These are phyloP conservation scores for Saccharomyces hybrid DNA, from an alignment of 1,139 yeast species.

Conservation along the genomic window DNA sequence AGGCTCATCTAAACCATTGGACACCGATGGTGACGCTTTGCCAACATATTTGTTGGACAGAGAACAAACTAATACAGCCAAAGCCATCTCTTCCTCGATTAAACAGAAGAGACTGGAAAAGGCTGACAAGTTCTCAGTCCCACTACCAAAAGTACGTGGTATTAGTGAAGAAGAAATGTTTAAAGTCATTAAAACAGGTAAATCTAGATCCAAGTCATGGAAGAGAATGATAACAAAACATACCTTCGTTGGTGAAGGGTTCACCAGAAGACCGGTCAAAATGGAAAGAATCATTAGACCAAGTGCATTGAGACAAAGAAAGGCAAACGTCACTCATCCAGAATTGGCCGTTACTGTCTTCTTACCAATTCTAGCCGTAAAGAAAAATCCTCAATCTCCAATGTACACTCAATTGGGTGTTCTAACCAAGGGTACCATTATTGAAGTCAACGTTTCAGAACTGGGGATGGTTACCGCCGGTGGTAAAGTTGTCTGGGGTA, in stretches of 20 bases:
- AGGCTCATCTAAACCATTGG: slow-evolving; percentile 79
- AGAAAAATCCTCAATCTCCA: slow-evolving; percentile 98
- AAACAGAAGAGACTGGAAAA: slow-evolving; percentile 96
- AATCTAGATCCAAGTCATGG: slow-evolving; percentile 83
- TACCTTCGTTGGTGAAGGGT: slow-evolving; percentile 98
- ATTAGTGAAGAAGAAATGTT: slow-evolving; percentile 98
- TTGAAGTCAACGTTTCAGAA: slow-evolving; percentile 96
- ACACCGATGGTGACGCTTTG: slow-evolving; percentile 80
- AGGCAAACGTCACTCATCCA: slow-evolving; percentile 98
- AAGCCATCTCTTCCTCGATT: slow-evolving; percentile 88
- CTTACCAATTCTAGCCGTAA: slow-evolving; percentile 88
- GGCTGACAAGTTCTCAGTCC: slow-evolving; percentile 94
- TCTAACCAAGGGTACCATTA: slow-evolving; percentile 93
- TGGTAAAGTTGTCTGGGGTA: slow-evolving; percentile 99
- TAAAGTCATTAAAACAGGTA: slow-evolving; percentile 93
- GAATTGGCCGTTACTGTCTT: slow-evolving; percentile 92
- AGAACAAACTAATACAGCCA: slow-evolving; percentile 88
- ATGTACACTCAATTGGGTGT: slow-evolving; percentile 98
- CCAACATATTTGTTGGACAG: slow-evolving; percentile 97
- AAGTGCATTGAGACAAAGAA: slow-evolving; percentile 93
- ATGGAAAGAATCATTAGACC: slow-evolving; percentile 97
- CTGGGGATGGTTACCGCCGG: slow-evolving; percentile 98
- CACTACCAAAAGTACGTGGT: slow-evolving; percentile 96
- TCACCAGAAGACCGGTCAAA: slow-evolving; percentile 97
- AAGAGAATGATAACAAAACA: slow-evolving; percentile 99